Evolutionary conservation across 2,329 filamentous ascomycete genomes (phyloP).

Genomic region (Fusarium sororula): DNA sequence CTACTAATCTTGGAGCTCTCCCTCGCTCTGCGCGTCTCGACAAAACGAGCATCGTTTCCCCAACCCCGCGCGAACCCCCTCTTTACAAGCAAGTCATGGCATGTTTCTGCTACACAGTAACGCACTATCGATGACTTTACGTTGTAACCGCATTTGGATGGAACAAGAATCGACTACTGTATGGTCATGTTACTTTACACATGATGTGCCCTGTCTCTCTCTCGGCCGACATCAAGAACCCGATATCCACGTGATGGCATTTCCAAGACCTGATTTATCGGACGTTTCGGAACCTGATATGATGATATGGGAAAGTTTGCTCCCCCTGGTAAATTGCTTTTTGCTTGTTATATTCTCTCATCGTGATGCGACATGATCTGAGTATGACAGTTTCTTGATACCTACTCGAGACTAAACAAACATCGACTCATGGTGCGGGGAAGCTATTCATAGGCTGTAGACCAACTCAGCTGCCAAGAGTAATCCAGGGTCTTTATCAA

Average conservation of each 20-base stretch:
- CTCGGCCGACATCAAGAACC: constrained; percentile 26
- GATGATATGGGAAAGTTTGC: constrained; percentile 28
- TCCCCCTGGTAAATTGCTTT: neutral
- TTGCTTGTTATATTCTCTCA: neutral
- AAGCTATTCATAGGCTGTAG: constrained; percentile 4
- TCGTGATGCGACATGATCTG: constrained; percentile 33
- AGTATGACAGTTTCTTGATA: constrained; percentile 23
- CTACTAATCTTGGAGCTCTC: constrained; percentile 1
- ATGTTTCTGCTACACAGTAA: neutral
- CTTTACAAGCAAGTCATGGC: constrained; percentile 4
- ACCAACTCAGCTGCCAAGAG: constrained; percentile 6
- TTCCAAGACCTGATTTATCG: constrained; percentile 22
- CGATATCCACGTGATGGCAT: constrained; percentile 27
- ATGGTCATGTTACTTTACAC: constrained; percentile 6
- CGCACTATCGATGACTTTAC: neutral
- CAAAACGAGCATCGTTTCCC: constrained; percentile 3
- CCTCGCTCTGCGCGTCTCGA: neutral
- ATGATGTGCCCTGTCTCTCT: neutral
- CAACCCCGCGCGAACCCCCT: constrained; percentile 18
- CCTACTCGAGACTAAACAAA: neutral
- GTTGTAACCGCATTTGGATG: neutral
- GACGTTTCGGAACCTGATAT: constrained; percentile 28
- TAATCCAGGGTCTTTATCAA: neutral
- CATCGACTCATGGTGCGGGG: constrained; percentile 21
- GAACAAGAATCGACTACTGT: neutral